These are phyloP conservation scores for Hippophae gyantsensis DNA, from an alignment of 306 rosid genomes.

Conservation along the genomic window DNA sequence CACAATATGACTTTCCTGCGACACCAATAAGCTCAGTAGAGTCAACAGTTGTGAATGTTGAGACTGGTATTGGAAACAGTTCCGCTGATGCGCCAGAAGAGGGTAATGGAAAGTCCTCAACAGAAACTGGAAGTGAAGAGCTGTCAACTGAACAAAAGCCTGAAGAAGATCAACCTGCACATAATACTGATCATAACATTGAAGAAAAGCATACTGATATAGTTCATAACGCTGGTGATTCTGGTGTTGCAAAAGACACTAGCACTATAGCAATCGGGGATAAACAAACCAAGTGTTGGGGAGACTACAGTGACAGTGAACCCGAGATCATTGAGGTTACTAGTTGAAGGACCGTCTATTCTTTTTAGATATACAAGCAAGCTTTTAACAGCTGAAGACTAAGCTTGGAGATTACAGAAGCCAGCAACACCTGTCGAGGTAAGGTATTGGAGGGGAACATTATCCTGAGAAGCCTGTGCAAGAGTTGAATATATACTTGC, in stretches of 20 bases:
- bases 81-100: too few relatives aligned
- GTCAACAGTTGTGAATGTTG: too few relatives aligned
- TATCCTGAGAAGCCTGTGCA: constrained; percentile 16
- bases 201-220: constrained; percentile 27
- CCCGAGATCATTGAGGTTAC: constrained; percentile 51
- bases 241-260: constrained; percentile 25
- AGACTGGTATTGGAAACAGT: too few relatives aligned
- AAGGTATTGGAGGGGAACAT: constrained; percentile 9
- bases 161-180: too few relatives aligned
- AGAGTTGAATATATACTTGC: constrained; percentile 19
- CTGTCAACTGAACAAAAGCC: too few relatives aligned
- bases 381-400: constrained; percentile 17
- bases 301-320: constrained; percentile 87
- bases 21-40: too few relatives aligned
- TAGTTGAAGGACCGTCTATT: constrained; percentile 27
- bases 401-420: constrained; percentile 12
- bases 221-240: constrained; percentile 20
- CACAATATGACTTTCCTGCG: too few relatives aligned
- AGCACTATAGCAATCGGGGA: constrained; percentile 30
- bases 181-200: too few relatives aligned
- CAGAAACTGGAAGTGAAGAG: too few relatives aligned
- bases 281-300: constrained; percentile 68
- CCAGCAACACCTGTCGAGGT: background rate
- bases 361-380: background rate
- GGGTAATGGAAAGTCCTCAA: too few relatives aligned